Evolutionary conservation across 352 stramenopile genomes (phyloP), one percentile per base, ranked within the genome.

Genomic region (Globisporangium echinulatum): DNA sequence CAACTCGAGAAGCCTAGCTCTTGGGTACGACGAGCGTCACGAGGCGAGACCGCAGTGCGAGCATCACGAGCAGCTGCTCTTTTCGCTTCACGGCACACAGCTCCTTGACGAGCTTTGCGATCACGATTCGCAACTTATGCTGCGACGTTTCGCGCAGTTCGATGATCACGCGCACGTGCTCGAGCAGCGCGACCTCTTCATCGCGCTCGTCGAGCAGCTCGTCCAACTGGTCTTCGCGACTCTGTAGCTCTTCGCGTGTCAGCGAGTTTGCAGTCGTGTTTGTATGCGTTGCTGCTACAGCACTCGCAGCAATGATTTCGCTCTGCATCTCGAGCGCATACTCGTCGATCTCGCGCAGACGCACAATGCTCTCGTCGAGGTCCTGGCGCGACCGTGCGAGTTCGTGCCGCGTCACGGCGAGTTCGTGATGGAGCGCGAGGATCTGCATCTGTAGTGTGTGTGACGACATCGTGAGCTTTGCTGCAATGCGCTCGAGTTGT

Each of bases 321-420:
- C 74, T 61, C 53, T 76, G 61, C 52, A 87, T 49, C 53, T 86
- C 76, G 49, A 69, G 59, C 54, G 86, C 70, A 60, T 79, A 79
- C 55, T 69, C 68, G 37, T 88, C 78, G 54, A 90, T 90, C 72
- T 90, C 80, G 44, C 78, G 54, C 25, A 90, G 70, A 0, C 80
- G 77, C 13, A 66, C 52, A 13, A 74, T 66, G 17, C 74, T 78
- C 48, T 89, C 79, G 37, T 68, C 67, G 54, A 86, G 68, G 61
- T 89, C 79, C 44, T 72, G 70, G 49, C 76, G 69, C 54, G 79
- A 81, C 54, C 66, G 71, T 47, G 58, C 57, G 59, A 89, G 64
- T 15, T 77, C 75, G 40, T 63, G 52, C 39, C 74, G 66, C 15
- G 74, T 75, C 42, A 49, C 49, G 9, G 47, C 54, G 7, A 89